phyloP scores from a whole-genome alignment of 345 rosid genomes.

The Acer campestre region DNA sequence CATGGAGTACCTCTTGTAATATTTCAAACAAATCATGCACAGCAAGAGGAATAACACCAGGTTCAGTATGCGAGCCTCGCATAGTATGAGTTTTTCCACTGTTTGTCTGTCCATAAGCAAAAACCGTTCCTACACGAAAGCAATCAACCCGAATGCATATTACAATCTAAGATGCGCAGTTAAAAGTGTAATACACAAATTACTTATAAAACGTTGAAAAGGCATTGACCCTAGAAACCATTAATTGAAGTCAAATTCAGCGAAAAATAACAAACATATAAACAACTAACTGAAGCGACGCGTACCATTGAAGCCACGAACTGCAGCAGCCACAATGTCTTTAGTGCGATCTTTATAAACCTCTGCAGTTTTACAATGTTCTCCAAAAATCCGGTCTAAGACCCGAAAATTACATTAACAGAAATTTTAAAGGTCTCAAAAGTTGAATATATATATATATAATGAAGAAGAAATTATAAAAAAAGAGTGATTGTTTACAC shows the following conservation, averaged over 20 bases:
- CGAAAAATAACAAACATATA: not conserved
- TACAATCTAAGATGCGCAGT: not conserved
- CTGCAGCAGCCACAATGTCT: constrained; percentile 80
- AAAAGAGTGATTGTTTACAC: not conserved
- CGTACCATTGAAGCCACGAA: constrained; percentile 92
- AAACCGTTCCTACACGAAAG: constrained; percentile 70
- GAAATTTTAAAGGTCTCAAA: not conserved
- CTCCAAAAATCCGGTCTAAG: constrained; percentile 69
- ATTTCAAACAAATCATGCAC: constrained; percentile 70
- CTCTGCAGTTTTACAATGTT: constrained; percentile 59
- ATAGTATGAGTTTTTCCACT: constrained; percentile 97
- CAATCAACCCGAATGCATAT: not conserved
- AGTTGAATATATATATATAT: not conserved
- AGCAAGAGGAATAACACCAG: constrained; percentile 88
- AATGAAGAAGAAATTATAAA: not conserved
- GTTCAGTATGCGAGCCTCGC: constrained; percentile 81
- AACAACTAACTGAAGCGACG: not conserved
- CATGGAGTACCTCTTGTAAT: constrained; percentile 57
- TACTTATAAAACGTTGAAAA: too few species aligned
- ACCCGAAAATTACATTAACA: not conserved
- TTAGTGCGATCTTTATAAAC: constrained; percentile 76
- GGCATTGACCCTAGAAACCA: not conserved
- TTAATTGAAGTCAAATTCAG: not conserved
- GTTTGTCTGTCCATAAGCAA: constrained; percentile 96
- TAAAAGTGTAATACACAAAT: too few species aligned